Base-by-base conservation (phyloP, 2,329 filamentous ascomycete genomes). In the Annulohypoxylon truncatum region DNA sequence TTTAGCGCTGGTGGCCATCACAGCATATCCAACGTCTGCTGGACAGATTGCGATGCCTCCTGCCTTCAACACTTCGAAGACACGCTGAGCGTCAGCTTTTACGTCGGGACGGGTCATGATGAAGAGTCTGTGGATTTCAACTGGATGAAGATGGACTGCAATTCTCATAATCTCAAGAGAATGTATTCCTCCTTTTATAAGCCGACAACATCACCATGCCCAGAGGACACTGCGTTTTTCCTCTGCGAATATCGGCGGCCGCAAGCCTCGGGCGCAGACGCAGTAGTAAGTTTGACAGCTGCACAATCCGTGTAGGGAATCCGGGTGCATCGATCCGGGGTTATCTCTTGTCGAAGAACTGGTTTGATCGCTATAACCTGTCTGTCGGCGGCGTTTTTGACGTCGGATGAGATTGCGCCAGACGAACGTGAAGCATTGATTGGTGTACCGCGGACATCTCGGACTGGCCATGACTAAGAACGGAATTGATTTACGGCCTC, bases 41-140 rank as follows among this genome's bases (percentile, higher is more conserved):
- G 42, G 54, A 35, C 54, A 57, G 9, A 57, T 57, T 38, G 54
- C 54, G 48, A 57, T 57, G 6, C 54, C 54, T n/a, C 42, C 54
- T 38, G 29, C n/a, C 24, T 48, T 57, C 9, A 57, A 13, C 13
- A 57, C 35, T 7, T 57, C 42, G 24, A 48, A 57, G 28, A 48
- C 54, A 18, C 48, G 50, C 13, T 13, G 50, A 10, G 50, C 50
- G 22, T 53, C 50, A 5, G 50, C 29, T 40, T 53, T 33, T n/a
- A 53, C 50, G 20, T 53, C 50, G 5, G 50, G 50, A 15, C 50
- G 50, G 9, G 9, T 18, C 50, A 53, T 53, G 15, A 35, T 51
- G 5, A 15, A 53, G 18, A 44, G 7, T 44, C 15, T 2, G 31
- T 20, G 15, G 4, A 20, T 20, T 22, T 9, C 38, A 42, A 20